These are phyloP conservation scores for Tilletia caries DNA, from an alignment of 1,284 basidiomycete species.

Conservation along the genomic window DNA sequence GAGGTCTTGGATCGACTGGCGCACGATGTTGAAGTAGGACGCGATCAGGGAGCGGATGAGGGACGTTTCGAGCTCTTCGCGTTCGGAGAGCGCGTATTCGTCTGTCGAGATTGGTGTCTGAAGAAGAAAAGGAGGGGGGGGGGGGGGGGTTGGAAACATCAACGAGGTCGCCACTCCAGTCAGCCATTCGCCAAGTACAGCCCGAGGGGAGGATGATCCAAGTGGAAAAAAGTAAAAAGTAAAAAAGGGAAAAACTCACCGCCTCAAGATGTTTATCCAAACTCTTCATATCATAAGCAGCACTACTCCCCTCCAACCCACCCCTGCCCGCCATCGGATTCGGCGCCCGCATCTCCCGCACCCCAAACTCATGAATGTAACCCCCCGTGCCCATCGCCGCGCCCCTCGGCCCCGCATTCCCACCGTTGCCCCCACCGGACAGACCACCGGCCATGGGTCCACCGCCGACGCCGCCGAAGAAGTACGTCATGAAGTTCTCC, in stretches of 20 bases:
- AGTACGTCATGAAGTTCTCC: slow-evolving; percentile 53
- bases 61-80: slow-evolving; percentile 93
- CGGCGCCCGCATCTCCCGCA: slow-evolving; percentile 13
- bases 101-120: slow-evolving; percentile 65
- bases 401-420: not conserved
- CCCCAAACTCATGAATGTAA: not conserved
- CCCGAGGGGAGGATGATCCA: too few relatives aligned
- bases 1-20: slow-evolving; percentile 93
- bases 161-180: too few relatives aligned
- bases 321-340: slow-evolving; percentile 61
- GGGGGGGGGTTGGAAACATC: too few relatives aligned
- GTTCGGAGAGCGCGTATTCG: slow-evolving; percentile 63
- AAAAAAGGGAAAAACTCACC: too few relatives aligned
- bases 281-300: slow-evolving; percentile 98
- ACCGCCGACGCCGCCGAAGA: slow-evolving; percentile 47
- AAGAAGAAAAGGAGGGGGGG: not conserved
- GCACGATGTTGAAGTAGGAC: slow-evolving; percentile 92
- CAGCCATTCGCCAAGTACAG: too few relatives aligned
- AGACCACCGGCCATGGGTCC: slow-evolving; percentile 21
- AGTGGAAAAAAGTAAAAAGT: not conserved
- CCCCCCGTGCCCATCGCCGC: not conserved
- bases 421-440: not conserved
- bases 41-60: slow-evolving; percentile 90
- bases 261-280: slow-evolving; percentile 74
- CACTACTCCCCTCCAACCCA: slow-evolving; percentile 70